Conservation (phyloP, 2,329 filamentous ascomycete species). For the Amesomyces nigricolor region DNA sequence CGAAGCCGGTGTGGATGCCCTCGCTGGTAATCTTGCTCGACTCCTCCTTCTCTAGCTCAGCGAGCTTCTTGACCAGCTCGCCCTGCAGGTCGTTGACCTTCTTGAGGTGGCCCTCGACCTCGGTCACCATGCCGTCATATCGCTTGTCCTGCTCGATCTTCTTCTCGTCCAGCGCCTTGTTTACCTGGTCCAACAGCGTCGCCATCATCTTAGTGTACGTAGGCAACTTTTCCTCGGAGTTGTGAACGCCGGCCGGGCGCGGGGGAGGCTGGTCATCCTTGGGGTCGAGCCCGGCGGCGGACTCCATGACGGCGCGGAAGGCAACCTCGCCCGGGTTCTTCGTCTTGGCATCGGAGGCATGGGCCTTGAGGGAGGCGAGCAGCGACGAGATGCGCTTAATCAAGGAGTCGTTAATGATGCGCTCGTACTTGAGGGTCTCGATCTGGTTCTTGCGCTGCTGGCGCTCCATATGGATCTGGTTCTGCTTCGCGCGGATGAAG, state of each 20-base stretch:
- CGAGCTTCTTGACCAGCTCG: conserved; percentile 68
- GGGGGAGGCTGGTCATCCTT: conserved; percentile 70
- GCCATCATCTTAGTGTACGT: conserved; percentile 98
- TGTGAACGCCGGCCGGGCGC: conserved; percentile 73
- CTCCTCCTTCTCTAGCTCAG: conserved; percentile 78
- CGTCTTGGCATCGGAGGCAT: conserved; percentile 61
- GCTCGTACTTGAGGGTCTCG: conserved; percentile 85
- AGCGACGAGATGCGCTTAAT: conserved; percentile 77
- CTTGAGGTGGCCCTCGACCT: conserved; percentile 67
- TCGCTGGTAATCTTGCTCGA: conserved; percentile 91
- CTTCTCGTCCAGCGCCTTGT: conserved; percentile 73
- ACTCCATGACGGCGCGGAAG: conserved; percentile 85
- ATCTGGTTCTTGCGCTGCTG: conserved; percentile 83
- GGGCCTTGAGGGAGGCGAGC: conserved; percentile 66
- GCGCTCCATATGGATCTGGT: conserved; percentile 90
- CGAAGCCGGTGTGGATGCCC: conserved; percentile 79
- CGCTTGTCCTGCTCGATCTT: conserved; percentile 57
- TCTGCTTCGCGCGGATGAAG: conserved; percentile 97
- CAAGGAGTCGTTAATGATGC: conserved; percentile 86
- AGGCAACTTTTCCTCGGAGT: conserved; percentile 65
- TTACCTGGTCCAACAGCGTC: conserved; percentile 90
- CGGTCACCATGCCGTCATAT: conserved; percentile 70
- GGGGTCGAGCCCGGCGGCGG: conserved; percentile 56
- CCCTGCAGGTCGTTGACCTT: conserved; percentile 76
- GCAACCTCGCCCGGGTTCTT: conserved; percentile 73